Evolutionary conservation across 1,139 yeast species (phyloP).

Genomic region (Petasospora rhodanensis): DNA sequence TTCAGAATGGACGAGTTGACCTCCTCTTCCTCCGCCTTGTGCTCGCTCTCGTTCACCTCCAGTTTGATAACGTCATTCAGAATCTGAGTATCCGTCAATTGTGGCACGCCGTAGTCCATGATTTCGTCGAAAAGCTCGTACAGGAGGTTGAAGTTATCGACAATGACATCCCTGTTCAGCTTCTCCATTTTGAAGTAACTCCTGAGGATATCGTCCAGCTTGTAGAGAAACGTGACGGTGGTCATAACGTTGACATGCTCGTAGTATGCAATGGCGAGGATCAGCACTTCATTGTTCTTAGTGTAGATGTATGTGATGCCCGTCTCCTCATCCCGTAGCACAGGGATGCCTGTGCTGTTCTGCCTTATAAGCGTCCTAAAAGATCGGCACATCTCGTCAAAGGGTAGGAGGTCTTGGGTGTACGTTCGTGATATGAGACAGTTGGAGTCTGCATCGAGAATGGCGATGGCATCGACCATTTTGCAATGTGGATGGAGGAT

Average conservation of each 20-base stretch:
- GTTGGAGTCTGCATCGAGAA: conserved; percentile 20
- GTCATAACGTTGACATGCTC: conserved; percentile 55
- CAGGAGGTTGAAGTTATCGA: conserved; percentile 64
- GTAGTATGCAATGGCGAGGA: conserved; percentile 42
- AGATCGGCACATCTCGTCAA: conserved; percentile 13
- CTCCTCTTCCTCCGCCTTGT: conserved; percentile 20
- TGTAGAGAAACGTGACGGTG: conserved; percentile 52
- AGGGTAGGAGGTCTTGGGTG: conserved; percentile 14
- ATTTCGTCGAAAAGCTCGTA: conserved; percentile 71
- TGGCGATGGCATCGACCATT: no score
- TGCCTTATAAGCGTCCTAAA: conserved; percentile 10
- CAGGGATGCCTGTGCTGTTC: conserved; percentile 32
- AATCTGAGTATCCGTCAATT: conserved; percentile 67
- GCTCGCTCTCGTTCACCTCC: conserved; percentile 28
- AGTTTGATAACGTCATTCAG: conserved; percentile 57
- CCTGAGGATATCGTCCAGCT: conserved; percentile 51
- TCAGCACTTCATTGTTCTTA: conserved; percentile 50
- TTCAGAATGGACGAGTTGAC: conserved; percentile 65
- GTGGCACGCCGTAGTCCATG: conserved; percentile 70
- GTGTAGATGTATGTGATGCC: conserved; percentile 55
- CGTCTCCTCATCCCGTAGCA: conserved; percentile 37
- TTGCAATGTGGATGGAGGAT: no score
- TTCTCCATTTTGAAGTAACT: conserved; percentile 45
- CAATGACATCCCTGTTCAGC: conserved; percentile 53
- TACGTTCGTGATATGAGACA: conserved; percentile 21